A percentile compares a stretch with the other conserved stretches of the same genome.
phyloP scores from a whole-genome alignment of 805 yeast species.

The Nematodospora valgi region DNA sequence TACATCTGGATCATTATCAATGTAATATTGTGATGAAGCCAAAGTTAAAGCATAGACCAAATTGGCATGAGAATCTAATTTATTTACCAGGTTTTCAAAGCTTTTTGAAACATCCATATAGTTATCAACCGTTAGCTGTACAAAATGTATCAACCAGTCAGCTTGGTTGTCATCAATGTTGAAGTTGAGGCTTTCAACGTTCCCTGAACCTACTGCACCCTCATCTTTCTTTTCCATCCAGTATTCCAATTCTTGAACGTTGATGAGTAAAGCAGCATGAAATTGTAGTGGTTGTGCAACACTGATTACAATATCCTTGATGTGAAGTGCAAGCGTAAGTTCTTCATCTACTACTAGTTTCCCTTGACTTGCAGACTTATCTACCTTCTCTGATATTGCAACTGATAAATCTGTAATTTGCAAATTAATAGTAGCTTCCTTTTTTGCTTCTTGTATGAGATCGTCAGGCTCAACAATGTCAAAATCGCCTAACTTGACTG shows the following conservation, averaged over 20 bases:
- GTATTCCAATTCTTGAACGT: constrained; percentile 31
- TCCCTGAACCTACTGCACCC: constrained; percentile 16
- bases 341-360: constrained; percentile 9
- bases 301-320: constrained; percentile 15
- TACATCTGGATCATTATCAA: constrained; percentile 84
- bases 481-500: constrained; percentile 35
- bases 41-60: constrained; percentile 39
- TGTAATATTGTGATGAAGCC: constrained; percentile 39
- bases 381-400: constrained; percentile 2
- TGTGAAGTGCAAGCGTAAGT: constrained; percentile 27
- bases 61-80: constrained; percentile 25
- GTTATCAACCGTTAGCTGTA: constrained; percentile 10
- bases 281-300: constrained; percentile 11
- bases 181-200: constrained; percentile 17
- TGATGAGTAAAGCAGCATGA: constrained; percentile 17
- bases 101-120: constrained; percentile 15
- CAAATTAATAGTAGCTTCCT: constrained; percentile 3
- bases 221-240: constrained; percentile 28
- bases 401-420: constrained; percentile 5
- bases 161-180: constrained; percentile 18
- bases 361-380: constrained; percentile 7
- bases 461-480: constrained; percentile 17
- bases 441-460: not conserved
- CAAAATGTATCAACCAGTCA: constrained; percentile 20
- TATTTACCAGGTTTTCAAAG: constrained; percentile 13